Base-by-base conservation (phyloP, 768 basidiomycete species). In the Russula earlei region DNA sequence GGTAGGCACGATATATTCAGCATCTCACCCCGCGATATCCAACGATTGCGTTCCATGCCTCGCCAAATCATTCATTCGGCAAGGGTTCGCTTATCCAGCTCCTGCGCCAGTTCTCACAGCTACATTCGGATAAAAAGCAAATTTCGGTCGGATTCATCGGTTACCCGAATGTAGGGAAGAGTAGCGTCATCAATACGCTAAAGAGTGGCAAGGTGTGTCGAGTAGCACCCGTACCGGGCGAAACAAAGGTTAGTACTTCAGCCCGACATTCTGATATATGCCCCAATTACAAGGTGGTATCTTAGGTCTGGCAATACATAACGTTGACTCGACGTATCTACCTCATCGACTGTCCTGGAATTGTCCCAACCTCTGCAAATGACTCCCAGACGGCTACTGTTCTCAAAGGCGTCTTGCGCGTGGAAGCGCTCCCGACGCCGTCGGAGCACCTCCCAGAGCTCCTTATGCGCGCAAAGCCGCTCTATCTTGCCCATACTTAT, bases 111-210 rank as follows among this genome's bases (percentile, higher is more conserved):
- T 99, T 99, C 70, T 88, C 93, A 5, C 90, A 91, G 63, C 81
- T 98, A 36, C 96, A 98, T 71, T 90, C 91, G 11, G 96, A 99
- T 74, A 97, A 96, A 76, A 98, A 96, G 73, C 95, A 99, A 69
- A 98, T 99, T 64, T 95, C 91, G 19, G 93, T 99, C 62, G 95
- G 95, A 14, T 91, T 99, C 67, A 81, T 99, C 63, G 95, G 96
- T 48, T 99, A 99, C 71, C 95, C 96, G 8, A 99, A 99, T 68
- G 93, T 96, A 58, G 95, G 95, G 15, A 99, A 98, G 73, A 91
- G 87, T 62, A 88, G 85, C 67, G 90, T 99, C 56, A 99, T 99
- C 72, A 98, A 99, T 73, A 97, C 95, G 36, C 80, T 99, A 59
- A 99, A 98, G 78, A 91, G 89, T 72, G 86, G 90, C 70, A 96